Conservation (phyloP, 2,329 filamentous ascomycete species). For the Alternaria triticimaculans region DNA sequence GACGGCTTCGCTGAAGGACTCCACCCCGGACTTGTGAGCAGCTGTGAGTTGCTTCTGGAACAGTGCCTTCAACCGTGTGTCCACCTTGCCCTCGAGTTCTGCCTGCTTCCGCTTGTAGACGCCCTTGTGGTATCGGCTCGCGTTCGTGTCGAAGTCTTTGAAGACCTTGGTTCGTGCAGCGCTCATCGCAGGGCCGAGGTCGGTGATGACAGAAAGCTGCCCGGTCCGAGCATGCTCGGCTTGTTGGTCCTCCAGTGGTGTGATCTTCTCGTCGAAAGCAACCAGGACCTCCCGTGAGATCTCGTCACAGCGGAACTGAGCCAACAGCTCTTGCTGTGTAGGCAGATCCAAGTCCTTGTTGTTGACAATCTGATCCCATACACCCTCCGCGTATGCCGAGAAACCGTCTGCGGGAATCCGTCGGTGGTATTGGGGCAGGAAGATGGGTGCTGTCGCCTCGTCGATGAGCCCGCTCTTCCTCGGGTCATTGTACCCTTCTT, state of each 20-base stretch:
- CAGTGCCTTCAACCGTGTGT: conserved; percentile 83
- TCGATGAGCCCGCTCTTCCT: conserved; percentile 69
- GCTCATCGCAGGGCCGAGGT: conserved; percentile 77
- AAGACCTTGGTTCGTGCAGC: conserved; percentile 74
- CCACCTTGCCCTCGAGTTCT: conserved; percentile 86
- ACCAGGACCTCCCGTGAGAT: conserved; percentile 85
- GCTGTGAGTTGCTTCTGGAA: conserved; percentile 88
- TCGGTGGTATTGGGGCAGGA: conserved; percentile 92
- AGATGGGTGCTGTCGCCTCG: conserved; percentile 78
- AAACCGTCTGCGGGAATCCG: conserved; percentile 98
- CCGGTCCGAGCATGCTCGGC: conserved; percentile 76
- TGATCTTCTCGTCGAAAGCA: conserved; percentile 80
- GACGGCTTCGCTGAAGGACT: conserved; percentile 86
- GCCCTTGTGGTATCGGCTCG: conserved; percentile 94
- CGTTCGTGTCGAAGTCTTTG: conserved; percentile 86
- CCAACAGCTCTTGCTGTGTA: conserved; percentile 94
- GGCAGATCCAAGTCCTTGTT: conserved; percentile 98
- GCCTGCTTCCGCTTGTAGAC: conserved; percentile 86
- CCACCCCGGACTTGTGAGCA: conserved; percentile 86
- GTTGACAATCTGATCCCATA: conserved; percentile 98
- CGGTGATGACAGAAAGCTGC: conserved; percentile 72
- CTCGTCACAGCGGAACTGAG: conserved; percentile 97
- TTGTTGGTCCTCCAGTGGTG: conserved; percentile 86
- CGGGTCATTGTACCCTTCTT: conserved; percentile 76
- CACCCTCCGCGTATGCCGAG: conserved; percentile 86